Base-by-base conservation (phyloP, 441 rosid species). In the Syzygium malaccense region DNA sequence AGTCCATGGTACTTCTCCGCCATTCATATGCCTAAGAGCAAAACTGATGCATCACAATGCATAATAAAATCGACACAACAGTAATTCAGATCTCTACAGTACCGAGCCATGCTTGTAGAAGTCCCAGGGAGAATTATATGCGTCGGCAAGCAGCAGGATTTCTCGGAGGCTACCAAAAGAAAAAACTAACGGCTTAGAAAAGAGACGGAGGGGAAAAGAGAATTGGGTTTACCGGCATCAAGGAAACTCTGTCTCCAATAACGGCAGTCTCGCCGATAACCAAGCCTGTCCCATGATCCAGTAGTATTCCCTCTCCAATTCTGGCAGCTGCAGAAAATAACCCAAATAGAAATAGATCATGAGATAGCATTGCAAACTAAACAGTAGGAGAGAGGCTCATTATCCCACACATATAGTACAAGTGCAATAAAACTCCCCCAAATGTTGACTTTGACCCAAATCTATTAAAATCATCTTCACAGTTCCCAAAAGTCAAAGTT, bases 261-360 rank as follows among this genome's bases (percentile, higher is more conserved):
- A 95, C 96, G 89, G 99, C 96, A 54, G 98, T 96, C 94, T 97
- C 98, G 64, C 99, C 99, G 30, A 96, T 94, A 84, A 97, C 99
- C 86, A 95, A 94, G 87, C 99, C 99, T 19, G 97, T 95, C 55
- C 94, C 99, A 92, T 97, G 99, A 91, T 96, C 99, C 92, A 97
- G 89, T 89, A 97, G 87, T 94, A 96, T 92, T 19, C 96, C 97
- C 20, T 97, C 97, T 30, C 99, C 99, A 90, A 97, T 96, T 91
- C 83, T 94, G 57, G 99, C 98, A 90, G 99, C 98, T 96, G 90
- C 64, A 75, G n/a, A 89, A 88, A 90, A 90, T 85, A n/a, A 85
- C 30, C 41, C 85, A 90, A 84, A 7, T 45, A 84, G 51, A 89
- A 91, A 53, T 64, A 88, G 80, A 92, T 87, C 28, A 45, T 23